Evolutionary conservation across 108 stramenopile species (phyloP), one percentile per base, ranked within the genome.

Genomic region (Skeletonema tropicum): DNA sequence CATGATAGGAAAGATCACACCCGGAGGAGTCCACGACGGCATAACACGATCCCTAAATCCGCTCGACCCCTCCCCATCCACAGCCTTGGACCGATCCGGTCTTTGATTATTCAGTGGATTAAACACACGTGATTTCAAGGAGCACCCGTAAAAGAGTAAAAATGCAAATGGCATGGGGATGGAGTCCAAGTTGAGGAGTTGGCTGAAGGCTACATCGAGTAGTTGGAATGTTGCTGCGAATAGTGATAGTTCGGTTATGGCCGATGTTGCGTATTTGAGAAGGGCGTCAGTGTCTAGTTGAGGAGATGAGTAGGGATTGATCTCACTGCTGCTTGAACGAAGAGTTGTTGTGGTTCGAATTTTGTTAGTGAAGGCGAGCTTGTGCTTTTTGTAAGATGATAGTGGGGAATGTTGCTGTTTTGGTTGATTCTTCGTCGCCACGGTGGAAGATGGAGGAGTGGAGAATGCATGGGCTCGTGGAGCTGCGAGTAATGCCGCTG

Each of bases 1-100:
- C 79, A 98, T 94, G 61, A 98, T 87, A 30, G 97, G 97, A 84
- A 98, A 98, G 57, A 90, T 49, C 15, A 94, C 72, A 23, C 95
- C 95, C 0, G 92, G 92, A 14, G 97, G 97, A 15, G 96, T 97
- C 93, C 93, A 94, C 6, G 82, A 77, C 1, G 92, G 95, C 89
- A 90, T 88, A 38, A 77, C 80, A 23, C 91, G 84, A 69, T 88
- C 82, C 10, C 71, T 33, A 74, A 88, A 86, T 71, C 91, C 88
- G 68, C 32, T 58, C 19, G 46, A 85, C 31, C 52, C 71, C 75
- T 61, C 61, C 17, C 25, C 76, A 15, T 68, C 74, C 30, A 70
- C 32, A 46, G 85, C 85, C 65, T 89, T 75, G 32, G 73, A 60
- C 57, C 85, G 58, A 39, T 71, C 71, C 10, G 89, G 89, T 11